Evolutionary conservation across 768 basidiomycete genomes (phyloP).

Genomic region (Leucocoprinus sp.): DNA sequence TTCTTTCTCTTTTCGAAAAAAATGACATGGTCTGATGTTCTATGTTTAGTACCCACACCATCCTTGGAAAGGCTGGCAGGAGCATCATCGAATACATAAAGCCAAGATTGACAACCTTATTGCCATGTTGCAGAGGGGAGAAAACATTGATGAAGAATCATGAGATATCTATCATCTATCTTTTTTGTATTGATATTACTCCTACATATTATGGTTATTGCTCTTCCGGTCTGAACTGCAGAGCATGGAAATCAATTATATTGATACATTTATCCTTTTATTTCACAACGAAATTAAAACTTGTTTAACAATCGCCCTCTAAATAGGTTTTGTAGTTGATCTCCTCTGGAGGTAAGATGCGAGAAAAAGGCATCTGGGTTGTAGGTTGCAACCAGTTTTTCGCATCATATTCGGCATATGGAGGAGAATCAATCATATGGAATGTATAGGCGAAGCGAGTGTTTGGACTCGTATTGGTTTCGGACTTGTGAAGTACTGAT

Average conservation of each 20-base stretch:
- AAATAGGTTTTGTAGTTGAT: conserved; percentile 12
- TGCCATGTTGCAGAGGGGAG: conserved; percentile 48
- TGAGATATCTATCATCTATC: conserved; percentile 2
- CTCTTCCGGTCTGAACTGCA: too few species aligned
- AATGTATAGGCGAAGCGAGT: conserved; percentile 95
- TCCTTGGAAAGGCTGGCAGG: conserved; percentile 94
- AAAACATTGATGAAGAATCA: conserved; percentile 29
- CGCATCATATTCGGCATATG: conserved; percentile 66
- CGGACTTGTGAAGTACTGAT: conserved; percentile 84
- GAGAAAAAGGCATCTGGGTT: conserved; percentile 70
- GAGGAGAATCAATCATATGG: conserved; percentile 82
- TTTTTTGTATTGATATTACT: not conserved
- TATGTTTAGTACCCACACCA: conserved; percentile 67
- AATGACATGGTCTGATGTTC: not conserved
- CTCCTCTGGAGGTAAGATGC: conserved; percentile 30
- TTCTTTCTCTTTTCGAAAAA: conserved; percentile 7
- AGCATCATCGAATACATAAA: conserved; percentile 85
- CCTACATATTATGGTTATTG: not conserved
- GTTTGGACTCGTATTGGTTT: conserved; percentile 70
- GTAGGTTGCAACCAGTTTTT: conserved; percentile 98
- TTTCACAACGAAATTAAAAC: too few species aligned
- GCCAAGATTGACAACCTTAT: conserved; percentile 79
- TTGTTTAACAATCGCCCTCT: too few species aligned
- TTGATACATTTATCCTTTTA: not conserved
- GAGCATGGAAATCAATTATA: too few species aligned